Base-by-base conservation (phyloP, 768 basidiomycete genomes). In the Macrolepiota fuliginosa region DNA sequence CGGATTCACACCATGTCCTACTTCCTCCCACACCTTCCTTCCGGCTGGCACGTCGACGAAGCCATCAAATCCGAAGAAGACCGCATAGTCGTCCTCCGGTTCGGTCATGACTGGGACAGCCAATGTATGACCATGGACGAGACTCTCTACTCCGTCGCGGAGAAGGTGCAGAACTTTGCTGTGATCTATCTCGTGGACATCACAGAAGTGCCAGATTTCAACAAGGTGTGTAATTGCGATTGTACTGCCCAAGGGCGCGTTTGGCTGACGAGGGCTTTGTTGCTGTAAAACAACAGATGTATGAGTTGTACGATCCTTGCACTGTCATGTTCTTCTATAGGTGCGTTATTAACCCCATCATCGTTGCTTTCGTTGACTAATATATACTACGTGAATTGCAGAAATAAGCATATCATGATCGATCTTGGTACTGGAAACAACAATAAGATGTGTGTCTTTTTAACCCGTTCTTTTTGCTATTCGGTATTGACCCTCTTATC, bases 61-160 rank as follows among this genome's bases (percentile, higher is more conserved):
- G 94, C 97, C 7, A 98, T 99, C 74, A 93, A 97, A 66, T 96
- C 94, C 0, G 97, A 99, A 74, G 97, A 99, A 73, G 94, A 97
- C 69, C 84, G 97, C 46, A 85, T 97, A 36, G 96, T 98, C 25
- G 91, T 94, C 56, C 88, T 98, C 51, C 88, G 96, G 3, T 98
- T 98, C 71, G 96, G 96, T 0, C 92, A 94, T 70, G 95, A 96
- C 73, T 90, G 89, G 88, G 93, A 98, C 72, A 76, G 82, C 0
- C 89, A 97, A 66, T 98, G 96, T 77, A 98, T 98, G 97, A 91
- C 89, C 17, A 97, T 98, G 95, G 97, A 98, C 78, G 96, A 98
- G 74, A 96, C 94, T 1, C 85, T 98, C 10, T 91, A 94, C 73
- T 81, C 85, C 1, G 90, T 97, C 46, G 90, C 91, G 0, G 97